Evolutionary conservation across 352 stramenopile genomes (phyloP), one percentile per base, ranked within the genome.

Genomic region (Globisporangium paroecandrum): DNA sequence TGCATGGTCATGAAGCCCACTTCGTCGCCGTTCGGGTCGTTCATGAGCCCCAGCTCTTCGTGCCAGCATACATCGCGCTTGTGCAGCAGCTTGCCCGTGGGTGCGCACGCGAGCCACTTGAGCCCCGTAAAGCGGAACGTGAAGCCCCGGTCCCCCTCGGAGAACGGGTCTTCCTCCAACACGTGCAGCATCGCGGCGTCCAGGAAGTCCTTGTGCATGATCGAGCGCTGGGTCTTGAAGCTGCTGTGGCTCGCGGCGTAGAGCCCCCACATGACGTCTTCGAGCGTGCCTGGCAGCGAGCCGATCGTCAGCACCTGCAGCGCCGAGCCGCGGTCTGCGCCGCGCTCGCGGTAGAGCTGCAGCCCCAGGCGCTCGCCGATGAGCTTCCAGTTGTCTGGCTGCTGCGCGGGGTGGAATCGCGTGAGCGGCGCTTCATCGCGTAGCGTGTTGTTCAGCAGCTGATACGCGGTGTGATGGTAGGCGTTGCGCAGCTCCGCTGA

Each of bases 11-110:
- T 66, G 36, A 83, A 91, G n/a, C 78, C 83, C 41, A 91, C 65
- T 25, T 89, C 75, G 8, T 87, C 62, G 15, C 79, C 83, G 58
- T 78, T 74, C 13, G 64, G 66, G 57, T 90, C 78, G 38, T 68
- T 66, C n/a, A 73, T 84, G 53, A 85, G 59, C 2, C 81, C 81
- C 57, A 87, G 81, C 57, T 87, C 73, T 41, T 91, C 83, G 60
- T 89, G 64, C 76, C 78, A 91, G 65, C 83, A 90, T 51, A 88
- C 51, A 55, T 90, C 83, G 55, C 82, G 74, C 66, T 90, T 90
- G 75, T 85, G 77, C 53, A 89, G 70, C 13, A 89, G 69, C 58
- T 85, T 91, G 55, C 79, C 73, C 15, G 62, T 73, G 9, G 75
- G 70, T 6, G 77, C 73, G 29, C 68, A 77, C 18, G 79, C 81